A percentile compares a stretch with the other conserved stretches of the same genome.
These are phyloP conservation scores for Pugionium cornutum DNA, from an alignment of 345 rosid species.

Conservation along the genomic window DNA sequence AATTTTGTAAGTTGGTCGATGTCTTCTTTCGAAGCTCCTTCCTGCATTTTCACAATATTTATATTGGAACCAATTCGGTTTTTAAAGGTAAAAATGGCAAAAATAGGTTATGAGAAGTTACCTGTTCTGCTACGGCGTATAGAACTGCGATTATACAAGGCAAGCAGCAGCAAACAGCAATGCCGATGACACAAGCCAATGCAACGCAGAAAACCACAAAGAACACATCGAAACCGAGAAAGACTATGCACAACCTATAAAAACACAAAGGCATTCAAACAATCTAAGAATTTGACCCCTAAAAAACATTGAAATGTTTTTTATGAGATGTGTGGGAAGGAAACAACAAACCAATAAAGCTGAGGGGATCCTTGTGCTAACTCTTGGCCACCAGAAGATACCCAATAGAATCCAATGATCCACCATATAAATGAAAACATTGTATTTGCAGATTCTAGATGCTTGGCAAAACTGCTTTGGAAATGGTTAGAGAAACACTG, in stretches of 20 bases:
- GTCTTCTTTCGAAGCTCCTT: constrained; percentile 93
- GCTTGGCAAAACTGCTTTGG: constrained; percentile 60
- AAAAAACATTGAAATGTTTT: too few species aligned
- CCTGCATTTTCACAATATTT: constrained; percentile 51
- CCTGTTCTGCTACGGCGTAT: constrained; percentile 97
- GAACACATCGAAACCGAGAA: constrained; percentile 95
- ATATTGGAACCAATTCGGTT: background rate
- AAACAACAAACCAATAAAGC: constrained; percentile 70
- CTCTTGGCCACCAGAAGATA: constrained; percentile 83
- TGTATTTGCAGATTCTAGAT: constrained; percentile 92
- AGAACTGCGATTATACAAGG: constrained; percentile 95
- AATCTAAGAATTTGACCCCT: background rate
- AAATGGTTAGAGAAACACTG: constrained; percentile 11
- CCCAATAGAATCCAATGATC: constrained; percentile 97
- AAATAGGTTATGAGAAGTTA: constrained; percentile 32
- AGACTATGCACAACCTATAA: constrained; percentile 85
- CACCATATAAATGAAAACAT: constrained; percentile 97
- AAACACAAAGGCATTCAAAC: background rate
- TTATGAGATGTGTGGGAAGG: background rate
- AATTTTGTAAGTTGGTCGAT: constrained; percentile 76
- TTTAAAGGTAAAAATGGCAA: background rate
- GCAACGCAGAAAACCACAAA: constrained; percentile 96
- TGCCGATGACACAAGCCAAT: constrained; percentile 87
- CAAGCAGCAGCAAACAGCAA: constrained; percentile 98
- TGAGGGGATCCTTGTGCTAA: constrained; percentile 69